A percentile compares a stretch with the other conserved stretches of the same genome.
These are phyloP conservation scores for Amanita phalloides DNA, from an alignment of 768 basidiomycete species.

Conservation along the genomic window DNA sequence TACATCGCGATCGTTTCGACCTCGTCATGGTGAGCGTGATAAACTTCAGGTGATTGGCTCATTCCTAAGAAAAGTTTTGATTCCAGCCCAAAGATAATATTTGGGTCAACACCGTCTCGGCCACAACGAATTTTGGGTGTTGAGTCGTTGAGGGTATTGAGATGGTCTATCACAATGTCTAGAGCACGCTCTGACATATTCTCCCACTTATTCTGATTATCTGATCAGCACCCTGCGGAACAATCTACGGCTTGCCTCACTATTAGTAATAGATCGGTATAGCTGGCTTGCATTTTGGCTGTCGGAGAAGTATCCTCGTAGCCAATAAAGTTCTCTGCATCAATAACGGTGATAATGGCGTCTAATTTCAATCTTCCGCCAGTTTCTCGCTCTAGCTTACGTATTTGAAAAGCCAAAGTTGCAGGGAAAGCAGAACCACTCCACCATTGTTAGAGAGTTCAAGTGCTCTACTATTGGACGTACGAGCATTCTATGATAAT, in stretches of 20 bases:
- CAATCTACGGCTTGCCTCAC: constrained; percentile 28
- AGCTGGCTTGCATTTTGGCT: constrained; percentile 91
- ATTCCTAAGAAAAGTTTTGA: constrained; percentile 56
- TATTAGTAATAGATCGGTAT: constrained; percentile 84
- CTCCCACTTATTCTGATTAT: constrained; percentile 79
- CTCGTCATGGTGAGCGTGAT: constrained; percentile 56
- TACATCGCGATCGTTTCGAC: constrained; percentile 71
- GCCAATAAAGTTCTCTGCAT: constrained; percentile 84
- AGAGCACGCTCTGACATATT: constrained; percentile 67
- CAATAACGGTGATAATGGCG: constrained; percentile 84
- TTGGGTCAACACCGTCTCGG: constrained; percentile 59
- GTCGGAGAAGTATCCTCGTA: constrained; percentile 91
- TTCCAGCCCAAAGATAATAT: constrained; percentile 82
- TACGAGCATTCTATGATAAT: constrained; percentile 96
- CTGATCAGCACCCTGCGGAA: background rate
- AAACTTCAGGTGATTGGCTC: constrained; percentile 7
- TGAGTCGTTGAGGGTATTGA: constrained; percentile 80
- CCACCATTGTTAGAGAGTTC: background rate
- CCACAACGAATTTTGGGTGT: constrained; percentile 76
- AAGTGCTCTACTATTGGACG: constrained; percentile 14
- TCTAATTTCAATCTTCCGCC: constrained; percentile 70
- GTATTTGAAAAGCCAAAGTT: constrained; percentile 89
- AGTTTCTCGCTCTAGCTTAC: constrained; percentile 76
- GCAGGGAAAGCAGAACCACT: constrained; percentile 95
- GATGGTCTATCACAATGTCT: constrained; percentile 78